Evolutionary conservation across 139 green algal genomes (phyloP), one percentile per base, ranked within the genome.

Genomic region (Ettlia oleoabundans): DNA sequence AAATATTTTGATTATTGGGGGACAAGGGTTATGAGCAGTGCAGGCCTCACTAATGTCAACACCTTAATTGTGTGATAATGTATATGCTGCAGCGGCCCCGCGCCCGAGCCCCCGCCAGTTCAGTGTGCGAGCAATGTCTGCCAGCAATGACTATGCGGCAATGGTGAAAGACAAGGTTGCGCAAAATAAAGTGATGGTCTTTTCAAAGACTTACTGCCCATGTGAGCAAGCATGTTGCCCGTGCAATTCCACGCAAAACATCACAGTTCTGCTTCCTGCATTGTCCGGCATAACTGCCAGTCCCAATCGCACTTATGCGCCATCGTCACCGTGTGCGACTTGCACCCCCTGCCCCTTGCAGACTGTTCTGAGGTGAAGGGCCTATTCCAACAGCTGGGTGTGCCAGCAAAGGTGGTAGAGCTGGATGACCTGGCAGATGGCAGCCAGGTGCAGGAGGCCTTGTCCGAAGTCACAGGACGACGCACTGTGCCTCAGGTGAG

Each of bases 401-500:
- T 94, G 32, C 51, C 82, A 43, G 90, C 88, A 32, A 89, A 88
- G 78, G 69, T 92, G 28, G 73, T 95, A 21, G 90, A 96, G 84
- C 88, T 95, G 24, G 90, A 92, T 81, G 35, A 91, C 52, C 65
- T 92, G 63, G 89, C 78, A 5, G 92, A 97, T 41, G 93, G 93
- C 22, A 76, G 86, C 2, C 88, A 90, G 7, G 76, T 97, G 6
- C 90, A 94, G 80, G 84, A 89, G 30, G 89, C 86, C 10, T 82
- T 97, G 40, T 58, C 65, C 18, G 19, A 76, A 1, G 81, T 95
- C 1, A 92, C 90, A 18, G 85, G 88, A 4, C 79, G 74, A 0
- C 84, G 89, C 30, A 96, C 93, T 2, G 93, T 97, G 35, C 93
- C 93, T n/a, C 93, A 97, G 73, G 72, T 43, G 35, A 32, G 68